phyloP scores from a whole-genome alignment of 805 yeast genomes.

The Pichia kluyveri region DNA sequence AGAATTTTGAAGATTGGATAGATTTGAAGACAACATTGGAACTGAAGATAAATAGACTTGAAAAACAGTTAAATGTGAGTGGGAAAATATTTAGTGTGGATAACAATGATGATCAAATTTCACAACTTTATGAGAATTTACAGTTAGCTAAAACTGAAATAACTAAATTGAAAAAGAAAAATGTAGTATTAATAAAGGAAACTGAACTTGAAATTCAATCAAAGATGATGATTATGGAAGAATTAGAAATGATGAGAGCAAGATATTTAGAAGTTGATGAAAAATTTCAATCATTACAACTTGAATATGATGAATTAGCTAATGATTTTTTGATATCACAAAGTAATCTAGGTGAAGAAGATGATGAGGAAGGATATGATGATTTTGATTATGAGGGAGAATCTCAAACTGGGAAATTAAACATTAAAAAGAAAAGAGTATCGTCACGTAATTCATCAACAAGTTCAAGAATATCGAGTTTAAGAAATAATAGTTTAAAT shows the following conservation, averaged over 20 bases:
- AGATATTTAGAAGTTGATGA: conserved; percentile 23
- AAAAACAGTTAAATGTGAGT: not conserved
- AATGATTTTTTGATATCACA: conserved; percentile 14
- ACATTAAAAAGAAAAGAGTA: conserved; percentile 7
- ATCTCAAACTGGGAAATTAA: not conserved
- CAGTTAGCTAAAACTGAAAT: conserved; percentile 14
- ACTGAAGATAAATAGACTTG: conserved; percentile 13
- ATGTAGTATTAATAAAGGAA: conserved; percentile 36
- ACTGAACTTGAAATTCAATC: conserved; percentile 45
- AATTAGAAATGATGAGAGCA: conserved; percentile 39
- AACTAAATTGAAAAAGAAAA: conserved; percentile 18
- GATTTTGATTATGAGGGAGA: not conserved
- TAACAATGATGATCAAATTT: conserved; percentile 7
- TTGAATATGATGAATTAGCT: conserved; percentile 21
- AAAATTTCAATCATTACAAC: conserved; percentile 20
- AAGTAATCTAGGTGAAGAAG: conserved; percentile 3
- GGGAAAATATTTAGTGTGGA: not conserved
- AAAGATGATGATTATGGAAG: conserved; percentile 43
- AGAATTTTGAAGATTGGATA: conserved; percentile 24
- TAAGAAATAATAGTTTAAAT: conserved; percentile 18
- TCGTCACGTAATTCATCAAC: not conserved
- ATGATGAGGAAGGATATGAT: not conserved
- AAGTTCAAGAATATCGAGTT: conserved; percentile 12
- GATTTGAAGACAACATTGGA: conserved; percentile 20
- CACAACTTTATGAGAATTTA: conserved; percentile 6